Percentiles rank a stretch among this genome's conserved stretches.
Conservation (phyloP, 2,329 filamentous ascomycete genomes). For the Chrysoporthe cubensis region DNA sequence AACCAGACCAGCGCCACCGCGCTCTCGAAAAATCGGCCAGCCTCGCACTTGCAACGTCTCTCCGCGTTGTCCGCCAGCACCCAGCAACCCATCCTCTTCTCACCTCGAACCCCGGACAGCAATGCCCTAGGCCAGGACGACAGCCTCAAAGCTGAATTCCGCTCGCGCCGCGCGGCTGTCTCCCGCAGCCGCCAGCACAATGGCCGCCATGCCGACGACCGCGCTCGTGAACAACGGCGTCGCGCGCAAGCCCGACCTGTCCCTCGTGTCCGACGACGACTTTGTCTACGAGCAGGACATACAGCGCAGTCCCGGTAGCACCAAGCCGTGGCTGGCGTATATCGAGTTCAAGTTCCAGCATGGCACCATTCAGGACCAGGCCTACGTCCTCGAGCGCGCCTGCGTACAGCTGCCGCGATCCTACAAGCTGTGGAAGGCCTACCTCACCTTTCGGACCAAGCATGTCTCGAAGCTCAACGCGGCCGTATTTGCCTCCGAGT, state of each 20-base stretch:
- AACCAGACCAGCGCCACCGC: slow-evolving; percentile 23
- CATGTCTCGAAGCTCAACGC: slow-evolving; percentile 85
- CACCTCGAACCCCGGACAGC: slow-evolving; percentile 16
- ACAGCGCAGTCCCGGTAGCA: slow-evolving; percentile 78
- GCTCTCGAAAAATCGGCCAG: slow-evolving; percentile 23
- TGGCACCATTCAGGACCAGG: slow-evolving; percentile 83
- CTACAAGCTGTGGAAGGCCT: slow-evolving; percentile 99
- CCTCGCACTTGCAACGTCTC: slow-evolving; percentile 18
- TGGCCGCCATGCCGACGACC: slow-evolving; percentile 28
- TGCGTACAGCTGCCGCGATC: slow-evolving; percentile 88
- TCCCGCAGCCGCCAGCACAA: slow-evolving; percentile 12
- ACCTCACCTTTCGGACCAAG: slow-evolving; percentile 81
- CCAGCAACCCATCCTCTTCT: slow-evolving; percentile 11
- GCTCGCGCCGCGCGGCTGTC: slow-evolving; percentile 16
- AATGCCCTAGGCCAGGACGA: slow-evolving; percentile 22
- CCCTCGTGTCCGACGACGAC: slow-evolving; percentile 70
- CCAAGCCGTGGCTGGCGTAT: slow-evolving; percentile 95
- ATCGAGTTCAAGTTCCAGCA: slow-evolving; percentile 88
- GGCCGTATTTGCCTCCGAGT: slow-evolving; percentile 77
- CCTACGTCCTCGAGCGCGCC: slow-evolving; percentile 85
- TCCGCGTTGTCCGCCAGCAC: neutral
- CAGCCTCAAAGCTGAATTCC: slow-evolving; percentile 8
- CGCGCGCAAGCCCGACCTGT: slow-evolving; percentile 28
- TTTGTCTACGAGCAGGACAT: slow-evolving; percentile 96
- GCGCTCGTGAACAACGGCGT: slow-evolving; percentile 27